Base-by-base conservation (phyloP, 2,329 filamentous ascomycete genomes). In the Hirsutella thompsonii region DNA sequence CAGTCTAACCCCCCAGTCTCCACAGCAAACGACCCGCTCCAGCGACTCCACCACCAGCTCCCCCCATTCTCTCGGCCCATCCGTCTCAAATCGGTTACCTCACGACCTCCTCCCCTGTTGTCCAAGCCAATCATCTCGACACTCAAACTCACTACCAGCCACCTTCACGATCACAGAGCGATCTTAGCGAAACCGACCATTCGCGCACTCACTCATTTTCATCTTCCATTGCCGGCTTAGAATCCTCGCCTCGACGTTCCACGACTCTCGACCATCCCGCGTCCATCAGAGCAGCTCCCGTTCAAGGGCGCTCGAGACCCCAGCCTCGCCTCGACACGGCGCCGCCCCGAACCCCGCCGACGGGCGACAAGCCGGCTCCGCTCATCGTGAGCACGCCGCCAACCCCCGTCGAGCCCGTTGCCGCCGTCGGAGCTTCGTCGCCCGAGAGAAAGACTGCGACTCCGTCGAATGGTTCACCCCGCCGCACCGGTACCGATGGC, bases 41-140 rank as follows among this genome's bases (percentile, higher is more conserved):
- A 16, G 37, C 43, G 45, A 52, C 52, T 47, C 50, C 55, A 41
- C 47, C 45, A 42, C 46, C 47, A 44, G 44, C 47, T 48, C 55
- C 48, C 41, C 50, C 51, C 46, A 48, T 55, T 26, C 23, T 26
- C 43, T 74, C 73, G 35, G 65, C 72, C 21, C 75, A 77, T 56
- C 72, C 77, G 40, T 81, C 81, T 28, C 79, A 83, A 51, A 69
- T 74, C 52, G 78, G 76, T 46, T 77, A 82, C 57, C 66, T 82
- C 45, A 83, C 81, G 38, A 76, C 77, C 28, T 82, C 80, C 23
- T 83, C 81, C 19, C 76, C 81, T 26, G 60, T 81, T 44, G 71
- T 83, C 39, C 77, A 80, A 52, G 70, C 74, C 38, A 66, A 64
- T 20, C 70, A 72, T 47, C 53, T 71, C 28, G 50, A 55, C 33